A percentile compares a stretch with the other conserved stretches of the same genome.
Evolutionary conservation across 2,329 filamentous ascomycete species (phyloP).

Genomic region (Alternaria atra): DNA sequence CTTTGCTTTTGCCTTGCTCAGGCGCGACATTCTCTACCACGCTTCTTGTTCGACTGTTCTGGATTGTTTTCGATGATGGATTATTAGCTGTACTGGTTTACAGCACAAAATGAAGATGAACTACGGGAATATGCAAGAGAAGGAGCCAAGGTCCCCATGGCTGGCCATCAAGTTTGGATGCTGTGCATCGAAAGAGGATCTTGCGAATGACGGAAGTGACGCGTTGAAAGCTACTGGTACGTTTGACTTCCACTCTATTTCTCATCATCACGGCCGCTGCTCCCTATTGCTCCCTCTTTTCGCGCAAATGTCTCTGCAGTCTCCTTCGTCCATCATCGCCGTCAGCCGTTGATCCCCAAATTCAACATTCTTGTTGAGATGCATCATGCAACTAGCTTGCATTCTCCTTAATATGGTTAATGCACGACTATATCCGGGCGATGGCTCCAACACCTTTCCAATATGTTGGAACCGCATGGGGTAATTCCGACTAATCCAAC

Average conservation of each 20-base stretch:
- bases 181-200: constrained; percentile 47
- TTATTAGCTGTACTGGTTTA: constrained; percentile 41
- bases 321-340: not conserved
- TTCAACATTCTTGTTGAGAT: constrained; percentile 29
- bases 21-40: constrained; percentile 15
- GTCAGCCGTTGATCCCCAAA: not conserved
- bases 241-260: constrained; percentile 24
- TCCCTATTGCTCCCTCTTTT: not conserved
- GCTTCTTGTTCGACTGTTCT: constrained; percentile 10
- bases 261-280: not conserved
- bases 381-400: constrained; percentile 28
- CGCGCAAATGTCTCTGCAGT: not conserved
- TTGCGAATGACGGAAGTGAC: constrained; percentile 35
- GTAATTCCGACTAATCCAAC: constrained; percentile 10
- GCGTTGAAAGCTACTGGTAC: constrained; percentile 37
- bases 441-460: constrained; percentile 14
- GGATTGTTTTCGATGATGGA: constrained; percentile 23
- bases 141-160: constrained; percentile 38
- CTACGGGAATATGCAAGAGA: constrained; percentile 25
- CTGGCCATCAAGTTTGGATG: constrained; percentile 50
- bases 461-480: constrained; percentile 20
- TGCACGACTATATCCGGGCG: constrained; percentile 20
- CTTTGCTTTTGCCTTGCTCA: constrained; percentile 20
- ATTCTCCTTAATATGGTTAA: constrained; percentile 38
- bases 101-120: constrained; percentile 32